phyloP scores from a whole-genome alignment of 306 rosid genomes.

The Prunus persica region Prunus_persica_NCBIv2 NC_034009.1:25769001-25769500 shows the following conservation, averaged over 20 bases:
- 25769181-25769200: background rate
- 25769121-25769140: background rate
- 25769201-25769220: background rate
- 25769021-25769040: no score
- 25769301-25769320: conserved; percentile 13
- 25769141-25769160: background rate
- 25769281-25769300: conserved; percentile 33
- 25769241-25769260: conserved; percentile 37
- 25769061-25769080: no score
- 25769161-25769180: background rate
- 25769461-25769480: conserved; percentile 16
- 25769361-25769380: conserved; percentile 58
- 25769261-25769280: conserved; percentile 54
- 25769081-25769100: no score
- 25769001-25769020: no score
- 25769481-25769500: conserved; percentile 25
- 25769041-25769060: no score
- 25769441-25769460: background rate
- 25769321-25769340: conserved; percentile 62
- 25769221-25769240: background rate
- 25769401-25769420: background rate
- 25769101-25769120: background rate
- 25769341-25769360: conserved; percentile 25
- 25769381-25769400: conserved; percentile 25
- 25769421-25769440: no score